Conservation (phyloP, 192 early-diverging fungal species). For the Geosiphon pyriformis region DNA sequence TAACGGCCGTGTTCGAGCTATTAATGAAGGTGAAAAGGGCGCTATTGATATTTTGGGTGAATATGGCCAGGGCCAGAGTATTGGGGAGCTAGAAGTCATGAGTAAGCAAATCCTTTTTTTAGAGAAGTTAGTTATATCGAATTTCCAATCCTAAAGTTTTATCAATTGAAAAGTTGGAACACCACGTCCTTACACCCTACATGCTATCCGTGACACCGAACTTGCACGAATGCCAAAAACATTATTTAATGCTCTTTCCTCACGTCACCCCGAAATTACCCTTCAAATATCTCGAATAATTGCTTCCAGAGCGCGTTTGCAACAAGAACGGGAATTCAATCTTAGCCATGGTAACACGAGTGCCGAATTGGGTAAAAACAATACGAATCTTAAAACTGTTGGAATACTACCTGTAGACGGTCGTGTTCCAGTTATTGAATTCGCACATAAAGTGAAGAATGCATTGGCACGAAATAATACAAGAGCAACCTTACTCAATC, state of each 20-base stretch:
- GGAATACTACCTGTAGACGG: slow-evolving; percentile 83
- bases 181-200: slow-evolving; percentile 76
- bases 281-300: slow-evolving; percentile 88
- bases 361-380: slow-evolving; percentile 64
- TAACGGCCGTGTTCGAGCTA: slow-evolving; percentile 86
- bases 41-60: slow-evolving; percentile 81
- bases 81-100: slow-evolving; percentile 93
- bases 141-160: slow-evolving; percentile 17
- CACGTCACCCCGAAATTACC: slow-evolving; percentile 85
- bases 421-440: slow-evolving; percentile 79
- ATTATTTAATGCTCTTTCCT: slow-evolving; percentile 87
- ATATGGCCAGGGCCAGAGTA: slow-evolving; percentile 91
- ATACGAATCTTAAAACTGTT: slow-evolving; percentile 92
- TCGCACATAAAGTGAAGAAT: slow-evolving; percentile 75
- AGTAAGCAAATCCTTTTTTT: slow-evolving; percentile 41
- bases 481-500: slow-evolving; percentile 72
- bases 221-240: slow-evolving; percentile 93
- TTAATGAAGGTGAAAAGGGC: slow-evolving; percentile 59
- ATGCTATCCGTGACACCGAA: slow-evolving; percentile 97
- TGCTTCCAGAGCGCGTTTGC: slow-evolving; percentile 58
- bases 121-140: slow-evolving; percentile 11
- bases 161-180: slow-evolving; percentile 38
- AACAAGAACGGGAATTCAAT: slow-evolving; percentile 35
- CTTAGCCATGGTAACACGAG: slow-evolving; percentile 23
- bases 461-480: slow-evolving; percentile 69